Base-by-base conservation (phyloP, 352 stramenopile genomes). In the Phytophthora podocarpi region DNA sequence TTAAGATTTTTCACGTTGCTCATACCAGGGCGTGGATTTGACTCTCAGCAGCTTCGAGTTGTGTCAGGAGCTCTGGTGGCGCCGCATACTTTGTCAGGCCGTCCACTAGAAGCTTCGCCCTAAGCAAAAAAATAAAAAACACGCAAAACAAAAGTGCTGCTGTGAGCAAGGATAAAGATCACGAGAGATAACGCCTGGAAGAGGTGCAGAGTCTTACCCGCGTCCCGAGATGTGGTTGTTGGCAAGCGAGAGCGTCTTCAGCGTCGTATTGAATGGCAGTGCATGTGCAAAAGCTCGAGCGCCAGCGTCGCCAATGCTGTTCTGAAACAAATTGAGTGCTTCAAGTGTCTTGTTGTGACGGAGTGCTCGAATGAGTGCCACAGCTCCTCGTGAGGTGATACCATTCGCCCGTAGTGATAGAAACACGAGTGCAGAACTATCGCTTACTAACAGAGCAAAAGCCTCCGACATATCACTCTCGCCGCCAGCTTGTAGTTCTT, bases 241-340 rank as follows among this genome's bases (percentile, higher is more conserved):
- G 11, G 75, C 85, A 8, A 93, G 54, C 11, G 85, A 93, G 2
- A 93, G 68, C 10, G 76, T 78, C 60, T 78, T 80, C 6, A 93
- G 71, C 15, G 69, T 79, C 11, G 57, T 56, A 35, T 89, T 90
- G 34, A 84, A 71, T 0, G 82, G 70, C 43, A 93, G 35, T 13
- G 80, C 80, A 42, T 82, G 72, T 8, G 82, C 80, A 13, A 93
- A 64, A 5, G 74, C 85, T 6, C 74, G 27, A 0, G 79, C 80
- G 2, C 85, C 85, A 15, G 65, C 71, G 52, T 93, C 80, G 0
- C 67, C 71, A 10, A 93, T 67, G 0, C 48, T 24, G 48, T 93
- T 93, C 23, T 85, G 72, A 34, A 91, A 93, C 28, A 91, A 54
- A 39, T 91, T 93, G 26, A 93, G 73, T 24, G 74, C 59, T 56